A percentile compares a stretch with the other conserved stretches of the same genome.
phyloP scores from a whole-genome alignment of 1,139 yeast genomes.

The Ogataea hybrid region DNA sequence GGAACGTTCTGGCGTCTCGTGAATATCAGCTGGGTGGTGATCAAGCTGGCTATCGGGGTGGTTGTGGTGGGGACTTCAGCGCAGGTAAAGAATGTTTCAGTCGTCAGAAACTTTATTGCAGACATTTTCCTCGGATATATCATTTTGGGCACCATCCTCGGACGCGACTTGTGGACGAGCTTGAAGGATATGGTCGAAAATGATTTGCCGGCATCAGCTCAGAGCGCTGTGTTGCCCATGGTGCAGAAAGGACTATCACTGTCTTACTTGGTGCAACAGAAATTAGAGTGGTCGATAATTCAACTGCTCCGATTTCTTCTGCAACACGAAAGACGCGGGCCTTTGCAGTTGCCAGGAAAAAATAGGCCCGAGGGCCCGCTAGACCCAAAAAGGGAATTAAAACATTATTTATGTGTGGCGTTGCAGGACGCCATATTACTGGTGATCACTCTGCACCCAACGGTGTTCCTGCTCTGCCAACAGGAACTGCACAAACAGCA shows the following conservation, averaged over 20 bases:
- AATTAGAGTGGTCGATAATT: background rate
- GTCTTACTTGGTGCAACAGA: background rate
- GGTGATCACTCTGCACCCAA: too few species aligned
- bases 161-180: background rate
- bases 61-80: background rate
- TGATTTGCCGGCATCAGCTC: background rate
- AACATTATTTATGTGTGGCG: too few species aligned
- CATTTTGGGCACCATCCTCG: background rate
- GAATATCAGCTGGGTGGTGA: slow-evolving; percentile 2
- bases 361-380: too few species aligned
- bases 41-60: slow-evolving; percentile 3
- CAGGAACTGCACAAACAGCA: too few species aligned
- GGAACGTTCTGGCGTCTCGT: too few species aligned
- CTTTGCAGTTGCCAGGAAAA: too few species aligned
- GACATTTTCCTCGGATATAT: background rate
- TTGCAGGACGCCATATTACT: too few species aligned
- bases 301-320: slow-evolving; percentile 7
- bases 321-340: too few species aligned
- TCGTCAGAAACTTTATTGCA: background rate
- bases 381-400: too few species aligned
- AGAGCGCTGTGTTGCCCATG: background rate
- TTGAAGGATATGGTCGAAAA: background rate
- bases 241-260: background rate
- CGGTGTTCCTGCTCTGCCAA: too few species aligned
- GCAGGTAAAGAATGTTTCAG: background rate